Conservation (phyloP, 2,329 filamentous ascomycete genomes). For the Botryosphaeria dothidea region DNA sequence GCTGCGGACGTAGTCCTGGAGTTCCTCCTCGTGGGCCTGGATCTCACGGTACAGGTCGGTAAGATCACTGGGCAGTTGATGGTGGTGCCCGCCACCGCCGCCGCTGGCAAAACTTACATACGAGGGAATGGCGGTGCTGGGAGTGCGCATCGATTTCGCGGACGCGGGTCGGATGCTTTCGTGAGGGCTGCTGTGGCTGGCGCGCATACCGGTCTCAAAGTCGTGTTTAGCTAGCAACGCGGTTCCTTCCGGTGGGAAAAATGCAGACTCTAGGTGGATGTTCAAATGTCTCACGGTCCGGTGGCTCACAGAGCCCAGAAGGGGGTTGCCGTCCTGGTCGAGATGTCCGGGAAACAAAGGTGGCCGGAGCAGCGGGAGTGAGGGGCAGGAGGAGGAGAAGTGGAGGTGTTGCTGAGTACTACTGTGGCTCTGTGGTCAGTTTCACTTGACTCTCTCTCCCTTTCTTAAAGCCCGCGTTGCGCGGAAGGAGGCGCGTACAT, state of each 20-base stretch:
- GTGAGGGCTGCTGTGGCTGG: no score
- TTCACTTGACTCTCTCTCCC: no score
- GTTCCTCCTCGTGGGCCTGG: background rate
- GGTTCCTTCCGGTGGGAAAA: background rate
- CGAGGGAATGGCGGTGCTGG: no score
- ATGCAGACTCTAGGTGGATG: background rate
- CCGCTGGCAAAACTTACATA: background rate
- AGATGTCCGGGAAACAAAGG: background rate
- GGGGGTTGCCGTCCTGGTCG: background rate
- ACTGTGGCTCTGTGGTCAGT: no score
- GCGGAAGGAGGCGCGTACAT: no score
- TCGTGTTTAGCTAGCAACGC: background rate
- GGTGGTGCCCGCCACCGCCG: background rate
- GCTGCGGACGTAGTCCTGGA: background rate
- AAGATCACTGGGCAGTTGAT: background rate
- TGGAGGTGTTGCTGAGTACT: no score
- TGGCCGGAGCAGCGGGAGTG: no score
- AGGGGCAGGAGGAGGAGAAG: no score
- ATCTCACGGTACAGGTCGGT: background rate
- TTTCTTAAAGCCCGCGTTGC: no score
- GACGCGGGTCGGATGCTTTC: no score
- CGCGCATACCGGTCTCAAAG: no score
- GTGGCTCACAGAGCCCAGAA: background rate
- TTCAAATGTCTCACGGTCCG: background rate
- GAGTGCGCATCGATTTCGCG: no score